A percentile compares a stretch with the other conserved stretches of the same genome.
phyloP scores from a whole-genome alignment of 257 asterid genomes.

The Plantago major region DNA sequence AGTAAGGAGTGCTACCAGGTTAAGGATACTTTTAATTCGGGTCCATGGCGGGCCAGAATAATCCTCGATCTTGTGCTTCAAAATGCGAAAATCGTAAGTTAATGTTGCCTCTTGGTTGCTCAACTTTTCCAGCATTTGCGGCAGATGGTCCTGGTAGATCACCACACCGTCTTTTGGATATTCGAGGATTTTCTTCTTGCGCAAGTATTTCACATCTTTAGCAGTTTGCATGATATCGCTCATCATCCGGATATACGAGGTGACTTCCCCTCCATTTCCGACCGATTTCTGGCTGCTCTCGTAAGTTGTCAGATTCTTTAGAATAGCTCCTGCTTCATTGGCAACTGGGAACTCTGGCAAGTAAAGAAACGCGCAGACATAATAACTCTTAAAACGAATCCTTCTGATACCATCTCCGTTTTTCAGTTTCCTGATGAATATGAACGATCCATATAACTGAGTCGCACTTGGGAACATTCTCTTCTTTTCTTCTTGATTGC shows the following conservation, averaged over 20 bases:
- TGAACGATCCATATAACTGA: background rate
- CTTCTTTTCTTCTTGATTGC: background rate
- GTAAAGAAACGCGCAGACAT: background rate
- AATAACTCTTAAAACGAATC: background rate
- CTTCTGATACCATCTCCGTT: background rate
- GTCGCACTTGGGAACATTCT: slow-evolving; percentile 7
- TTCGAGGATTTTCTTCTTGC: background rate
- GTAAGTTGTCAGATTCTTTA: background rate
- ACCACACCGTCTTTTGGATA: background rate
- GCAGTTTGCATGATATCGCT: background rate
- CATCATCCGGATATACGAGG: slow-evolving; percentile 9
- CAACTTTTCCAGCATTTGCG: slow-evolving; percentile 1
- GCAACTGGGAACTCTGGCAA: background rate
- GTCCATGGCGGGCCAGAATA: slow-evolving; percentile 10
- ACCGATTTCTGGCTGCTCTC: background rate
- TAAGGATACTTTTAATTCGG: background rate
- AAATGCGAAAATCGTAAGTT: slow-evolving; percentile 5
- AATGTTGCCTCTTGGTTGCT: background rate
- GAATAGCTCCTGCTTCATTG: background rate
- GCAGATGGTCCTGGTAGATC: slow-evolving; percentile 1
- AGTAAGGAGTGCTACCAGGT: slow-evolving; percentile 13
- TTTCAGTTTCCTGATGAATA: background rate
- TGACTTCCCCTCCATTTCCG: background rate
- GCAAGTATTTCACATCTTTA: background rate
- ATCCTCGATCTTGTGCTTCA: slow-evolving; percentile 9